Evolutionary conservation across 805 yeast species (phyloP).

Genomic region (Kodamaea sagamina): DNA sequence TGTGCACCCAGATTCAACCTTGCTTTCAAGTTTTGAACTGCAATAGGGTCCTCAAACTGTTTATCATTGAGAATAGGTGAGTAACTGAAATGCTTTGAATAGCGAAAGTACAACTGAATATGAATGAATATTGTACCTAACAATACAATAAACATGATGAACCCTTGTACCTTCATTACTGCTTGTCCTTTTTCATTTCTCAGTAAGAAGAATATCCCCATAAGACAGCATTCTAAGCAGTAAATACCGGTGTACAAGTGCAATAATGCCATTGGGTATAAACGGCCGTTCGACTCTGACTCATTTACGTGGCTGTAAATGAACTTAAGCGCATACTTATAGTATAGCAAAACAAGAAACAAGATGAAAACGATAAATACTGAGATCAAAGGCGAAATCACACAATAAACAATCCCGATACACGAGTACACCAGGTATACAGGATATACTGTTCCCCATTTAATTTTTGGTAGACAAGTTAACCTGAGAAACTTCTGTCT

Average conservation of each 20-base stretch:
- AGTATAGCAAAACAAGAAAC: constrained; percentile 56
- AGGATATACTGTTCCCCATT: constrained; percentile 83
- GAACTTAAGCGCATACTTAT: constrained; percentile 66
- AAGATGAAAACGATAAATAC: constrained; percentile 61
- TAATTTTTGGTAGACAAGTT: constrained; percentile 45
- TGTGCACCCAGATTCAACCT: not conserved
- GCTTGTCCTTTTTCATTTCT: constrained; percentile 47
- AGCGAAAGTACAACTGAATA: constrained; percentile 48
- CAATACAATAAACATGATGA: constrained; percentile 53
- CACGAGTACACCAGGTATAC: constrained; percentile 74
- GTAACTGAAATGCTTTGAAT: constrained; percentile 29
- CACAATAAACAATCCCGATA: constrained; percentile 75
- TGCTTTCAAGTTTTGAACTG: not conserved
- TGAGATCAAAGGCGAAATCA: constrained; percentile 77
- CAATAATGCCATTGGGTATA: constrained; percentile 73
- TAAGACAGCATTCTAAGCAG: constrained; percentile 73
- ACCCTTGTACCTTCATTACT: constrained; percentile 49
- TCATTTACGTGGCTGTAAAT: constrained; percentile 52
- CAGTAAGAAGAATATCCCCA: constrained; percentile 73
- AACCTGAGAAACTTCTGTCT: constrained; percentile 52
- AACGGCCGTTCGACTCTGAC: constrained; percentile 67
- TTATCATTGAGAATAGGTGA: constrained; percentile 31
- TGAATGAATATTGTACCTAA: constrained; percentile 61
- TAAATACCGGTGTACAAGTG: constrained; percentile 82
- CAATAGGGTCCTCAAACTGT: constrained; percentile 6